Conservation (phyloP, 2,329 filamentous ascomycete species). For the Ophiostoma montium region DNA sequence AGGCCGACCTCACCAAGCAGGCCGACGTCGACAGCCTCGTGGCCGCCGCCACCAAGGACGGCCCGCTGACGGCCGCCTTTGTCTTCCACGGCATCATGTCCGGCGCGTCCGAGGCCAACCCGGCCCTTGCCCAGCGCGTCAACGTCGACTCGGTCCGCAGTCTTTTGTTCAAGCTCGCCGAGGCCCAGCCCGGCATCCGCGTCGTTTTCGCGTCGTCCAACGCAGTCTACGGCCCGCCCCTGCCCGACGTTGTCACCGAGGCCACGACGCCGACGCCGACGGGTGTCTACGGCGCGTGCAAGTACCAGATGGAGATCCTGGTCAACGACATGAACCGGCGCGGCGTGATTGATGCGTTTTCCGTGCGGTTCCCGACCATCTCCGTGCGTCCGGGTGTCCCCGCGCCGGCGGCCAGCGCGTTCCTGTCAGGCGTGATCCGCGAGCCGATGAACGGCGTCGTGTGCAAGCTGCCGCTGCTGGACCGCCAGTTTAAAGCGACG, state of each 20-base stretch:
- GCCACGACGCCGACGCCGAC: constrained; percentile 41
- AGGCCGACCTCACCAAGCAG: constrained; percentile 31
- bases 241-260: constrained; percentile 38
- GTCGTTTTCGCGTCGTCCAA: constrained; percentile 49
- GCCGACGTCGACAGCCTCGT: constrained; percentile 27
- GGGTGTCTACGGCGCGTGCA: constrained; percentile 48
- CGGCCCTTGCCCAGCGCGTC: constrained; percentile 42
- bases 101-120: constrained; percentile 45
- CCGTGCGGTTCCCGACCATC: constrained; percentile 46
- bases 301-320: constrained; percentile 46
- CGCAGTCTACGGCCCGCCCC: constrained; percentile 46
- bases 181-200: constrained; percentile 35
- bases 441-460: constrained; percentile 43
- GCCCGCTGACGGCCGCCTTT: constrained; percentile 38
- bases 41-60: constrained; percentile 20
- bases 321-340: constrained; percentile 49
- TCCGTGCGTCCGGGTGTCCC: constrained; percentile 46
- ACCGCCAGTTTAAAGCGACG: constrained; percentile 37
- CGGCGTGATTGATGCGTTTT: constrained; percentile 42
- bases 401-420: constrained; percentile 47
- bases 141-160: constrained; percentile 46
- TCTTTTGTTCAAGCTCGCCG: constrained; percentile 33
- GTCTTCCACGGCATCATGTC: constrained; percentile 58
- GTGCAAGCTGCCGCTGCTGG: constrained; percentile 37
- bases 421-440: constrained; percentile 49